Base-by-base conservation (phyloP, 208 protist genomes). In the Leishmania guyanensis region DNA sequence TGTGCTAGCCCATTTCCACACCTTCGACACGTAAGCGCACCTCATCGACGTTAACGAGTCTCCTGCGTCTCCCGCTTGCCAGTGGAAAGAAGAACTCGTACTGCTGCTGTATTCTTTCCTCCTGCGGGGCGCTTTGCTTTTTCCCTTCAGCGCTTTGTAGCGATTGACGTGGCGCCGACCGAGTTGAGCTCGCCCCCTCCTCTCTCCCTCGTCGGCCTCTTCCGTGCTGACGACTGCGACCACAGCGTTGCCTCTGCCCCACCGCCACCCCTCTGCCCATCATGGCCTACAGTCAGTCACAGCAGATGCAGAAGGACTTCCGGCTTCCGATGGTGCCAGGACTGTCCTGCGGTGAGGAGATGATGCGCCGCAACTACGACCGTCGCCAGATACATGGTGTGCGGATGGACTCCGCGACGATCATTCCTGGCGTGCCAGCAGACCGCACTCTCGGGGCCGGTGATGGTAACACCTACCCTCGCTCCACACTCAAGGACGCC, bases 351-450 rank as follows among this genome's bases (percentile, higher is more conserved):
- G 94, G 94, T 4, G 93, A 97, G 85, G 95, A 98, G 80, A 95
- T 98, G 94, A 85, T 97, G 83, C 91, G 94, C 3, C 92, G 92
- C 22, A 97, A 95, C 87, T 98, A 97, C 85, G 92, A 97, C 65
- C 93, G 92, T 50, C 78, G 80, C 53, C 95, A 98, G 70, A 85
- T 94, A 26, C 74, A 94, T 17, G 89, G 90, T 5, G 70, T 68
- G 0, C 53, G 71, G 36, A 64, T 84, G 22, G 87, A 94, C 74
- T 87, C 86, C 73, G 85, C 85, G 46, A 95, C 90, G 22, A 77
- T 39, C 46, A 86, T 93, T 75, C 84, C 84, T 36, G 88, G 84
- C 64, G 92, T 96, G 5, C 92, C 90, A 0, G 86, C 84, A 4
- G 94, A 96, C 79, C 86, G 87, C 43, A 90, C 88, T 8, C 69